Evolutionary conservation across 2,329 filamentous ascomycete species (phyloP).

Genomic region (Teratosphaeria destructans): DNA sequence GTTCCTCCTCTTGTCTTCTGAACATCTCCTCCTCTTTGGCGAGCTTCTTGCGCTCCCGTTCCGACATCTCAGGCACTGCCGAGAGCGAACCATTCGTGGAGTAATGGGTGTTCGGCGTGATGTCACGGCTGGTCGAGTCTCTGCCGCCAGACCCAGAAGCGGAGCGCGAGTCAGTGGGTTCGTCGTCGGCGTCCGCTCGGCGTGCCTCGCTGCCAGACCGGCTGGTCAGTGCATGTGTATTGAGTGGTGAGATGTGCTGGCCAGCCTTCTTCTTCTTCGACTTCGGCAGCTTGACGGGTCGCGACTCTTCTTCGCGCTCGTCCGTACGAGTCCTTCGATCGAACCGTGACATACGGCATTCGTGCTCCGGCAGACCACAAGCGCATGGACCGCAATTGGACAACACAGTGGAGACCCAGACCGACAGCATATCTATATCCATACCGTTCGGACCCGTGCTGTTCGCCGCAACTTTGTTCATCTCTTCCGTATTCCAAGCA

Average conservation of each 20-base stretch:
- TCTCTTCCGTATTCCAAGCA: slow-evolving; percentile 44
- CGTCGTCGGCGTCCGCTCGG: slow-evolving; percentile 41
- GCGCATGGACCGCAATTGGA: slow-evolving; percentile 74
- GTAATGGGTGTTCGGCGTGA: slow-evolving; percentile 47
- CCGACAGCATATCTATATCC: slow-evolving; percentile 34
- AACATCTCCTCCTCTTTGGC: slow-evolving; percentile 54
- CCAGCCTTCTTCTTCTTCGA: slow-evolving; percentile 37
- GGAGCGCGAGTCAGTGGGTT: slow-evolving; percentile 48
- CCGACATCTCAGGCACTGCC: slow-evolving; percentile 44
- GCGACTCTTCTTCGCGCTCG: slow-evolving; percentile 10
- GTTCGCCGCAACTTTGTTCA: slow-evolving; percentile 4
- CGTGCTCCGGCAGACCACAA: slow-evolving; percentile 42
- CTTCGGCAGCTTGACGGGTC: slow-evolving; percentile 28
- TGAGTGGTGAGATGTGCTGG: slow-evolving; percentile 43
- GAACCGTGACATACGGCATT: slow-evolving; percentile 26
- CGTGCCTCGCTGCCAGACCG: slow-evolving; percentile 50
- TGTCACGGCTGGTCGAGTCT: slow-evolving; percentile 49
- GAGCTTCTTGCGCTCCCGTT: slow-evolving; percentile 52
- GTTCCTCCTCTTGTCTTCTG: slow-evolving; percentile 49
- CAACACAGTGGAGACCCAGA: slow-evolving; percentile 59
- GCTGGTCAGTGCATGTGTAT: slow-evolving; percentile 45
- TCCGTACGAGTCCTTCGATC: slow-evolving; percentile 17
- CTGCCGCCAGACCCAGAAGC: slow-evolving; percentile 46
- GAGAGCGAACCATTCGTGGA: slow-evolving; percentile 33
- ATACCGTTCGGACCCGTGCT: slow-evolving; percentile 8